Conservation (phyloP, 1,284 basidiomycete genomes). For the Phellinidium pouzarii region DNA sequence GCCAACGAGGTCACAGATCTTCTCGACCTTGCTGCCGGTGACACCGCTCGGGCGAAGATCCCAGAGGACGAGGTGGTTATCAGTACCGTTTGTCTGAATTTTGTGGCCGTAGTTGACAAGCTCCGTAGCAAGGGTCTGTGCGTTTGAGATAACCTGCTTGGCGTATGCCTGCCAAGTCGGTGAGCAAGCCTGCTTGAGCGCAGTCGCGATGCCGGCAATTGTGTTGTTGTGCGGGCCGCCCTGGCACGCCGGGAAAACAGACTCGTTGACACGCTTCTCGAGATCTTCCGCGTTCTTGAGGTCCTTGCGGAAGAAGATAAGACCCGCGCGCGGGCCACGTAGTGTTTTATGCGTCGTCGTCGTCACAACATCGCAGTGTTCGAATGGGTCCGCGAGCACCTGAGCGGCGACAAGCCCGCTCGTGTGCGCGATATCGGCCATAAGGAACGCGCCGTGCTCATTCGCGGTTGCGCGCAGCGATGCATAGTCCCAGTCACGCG, state of each 20-base stretch:
- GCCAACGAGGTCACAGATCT: constrained; percentile 94
- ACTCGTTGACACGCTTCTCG: constrained; percentile 95
- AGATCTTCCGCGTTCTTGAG: constrained; percentile 74
- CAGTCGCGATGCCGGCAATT: constrained; percentile 92
- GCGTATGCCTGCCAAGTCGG: constrained; percentile 93
- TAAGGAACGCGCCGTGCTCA: constrained; percentile 85
- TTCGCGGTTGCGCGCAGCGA: constrained; percentile 79
- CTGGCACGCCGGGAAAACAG: constrained; percentile 99
- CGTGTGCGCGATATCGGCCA: constrained; percentile 98
- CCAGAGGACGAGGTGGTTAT: constrained; percentile 98
- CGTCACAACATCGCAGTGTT: constrained; percentile 95
- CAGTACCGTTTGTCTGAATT: constrained; percentile 94
- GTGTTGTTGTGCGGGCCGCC: constrained; percentile 99
- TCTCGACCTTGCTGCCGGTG: constrained; percentile 97
- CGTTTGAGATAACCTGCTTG: constrained; percentile 90
- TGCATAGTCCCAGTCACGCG: constrained; percentile 95
- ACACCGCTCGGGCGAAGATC: constrained; percentile 93
- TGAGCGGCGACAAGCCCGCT: constrained; percentile 93
- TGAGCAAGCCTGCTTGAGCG: constrained; percentile 90
- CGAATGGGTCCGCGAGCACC: constrained; percentile 91
- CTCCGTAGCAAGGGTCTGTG: constrained; percentile 64
- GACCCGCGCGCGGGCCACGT: constrained; percentile 94
- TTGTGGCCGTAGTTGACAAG: constrained; percentile 82
- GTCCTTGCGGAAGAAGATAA: constrained; percentile 99
- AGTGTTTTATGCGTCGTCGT: constrained; percentile 99